These are phyloP conservation scores for Kwoniella shandongensis DNA, from an alignment of 768 basidiomycete species.

Conservation along the genomic window DNA sequence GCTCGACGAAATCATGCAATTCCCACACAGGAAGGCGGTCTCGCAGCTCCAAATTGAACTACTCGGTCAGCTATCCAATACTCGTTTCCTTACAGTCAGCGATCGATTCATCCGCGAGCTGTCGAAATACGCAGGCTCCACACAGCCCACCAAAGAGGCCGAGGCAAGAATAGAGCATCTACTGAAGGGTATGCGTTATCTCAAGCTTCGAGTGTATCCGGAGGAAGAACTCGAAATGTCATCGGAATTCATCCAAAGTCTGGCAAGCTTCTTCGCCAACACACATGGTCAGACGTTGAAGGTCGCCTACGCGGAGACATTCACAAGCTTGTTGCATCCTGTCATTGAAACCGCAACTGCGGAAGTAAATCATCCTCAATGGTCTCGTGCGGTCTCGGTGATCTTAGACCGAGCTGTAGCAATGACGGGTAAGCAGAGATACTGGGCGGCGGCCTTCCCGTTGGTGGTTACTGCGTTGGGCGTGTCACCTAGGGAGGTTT, in stretches of 20 bases:
- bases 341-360: constrained; percentile 94
- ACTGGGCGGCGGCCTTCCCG: constrained; percentile 85
- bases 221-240: constrained; percentile 90
- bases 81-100: constrained; percentile 86
- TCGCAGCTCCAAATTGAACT: constrained; percentile 78
- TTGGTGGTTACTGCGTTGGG: constrained; percentile 79
- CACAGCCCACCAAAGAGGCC: constrained; percentile 73
- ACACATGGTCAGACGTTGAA: constrained; percentile 82
- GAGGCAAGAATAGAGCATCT: constrained; percentile 83
- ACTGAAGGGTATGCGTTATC: constrained; percentile 73
- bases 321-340: constrained; percentile 75
- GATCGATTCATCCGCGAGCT: constrained; percentile 84
- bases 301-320: constrained; percentile 76
- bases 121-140: constrained; percentile 64
- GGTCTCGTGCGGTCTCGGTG: constrained; percentile 88
- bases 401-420: constrained; percentile 54
- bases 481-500: constrained; percentile 80
- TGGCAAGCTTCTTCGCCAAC: constrained; percentile 78
- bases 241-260: constrained; percentile 80
- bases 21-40: constrained; percentile 75
- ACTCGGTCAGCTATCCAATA: constrained; percentile 76
- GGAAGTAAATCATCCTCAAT: constrained; percentile 91
- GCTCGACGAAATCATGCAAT: constrained; percentile 61
- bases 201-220: constrained; percentile 90
- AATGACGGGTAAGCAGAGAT: constrained; percentile 69